Evolutionary conservation across 78 protist genomes (phyloP), one percentile per base, ranked within the genome.

Genomic region (Cavenderia fasciculata): DNA sequence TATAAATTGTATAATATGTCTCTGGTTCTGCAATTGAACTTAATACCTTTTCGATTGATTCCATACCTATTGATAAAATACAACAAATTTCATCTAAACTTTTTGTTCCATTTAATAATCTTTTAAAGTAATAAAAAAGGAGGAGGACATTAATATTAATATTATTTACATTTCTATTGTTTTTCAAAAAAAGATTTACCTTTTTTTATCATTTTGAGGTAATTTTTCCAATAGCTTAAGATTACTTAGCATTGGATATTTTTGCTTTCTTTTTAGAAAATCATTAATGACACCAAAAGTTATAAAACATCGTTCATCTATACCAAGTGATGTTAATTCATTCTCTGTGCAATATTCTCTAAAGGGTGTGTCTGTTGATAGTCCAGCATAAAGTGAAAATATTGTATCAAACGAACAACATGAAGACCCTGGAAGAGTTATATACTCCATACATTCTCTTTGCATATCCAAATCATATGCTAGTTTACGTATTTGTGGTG

Each of bases 11-110:
- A 43, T 59, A 43, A 44, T 54, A 82, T 29, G 49, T 25, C 25
- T 82, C 90, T 0, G 90, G 90, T 7, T 65, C 59, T 12, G 90
- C 90, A 38, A 82, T 82, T n/a, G 49, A 68, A 1, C 0, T 12
- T 54, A 82, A 40, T 10, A 82, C 2, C 40, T 68, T 82, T 31
- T 82, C 90, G 23, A 82, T 78, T 8, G 40, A 31, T 25, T 65
- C 90, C 43, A 82, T 61, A 65, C 90, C 90, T 68, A 82, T 69
- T 25, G 78, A 65, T 54, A 82, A 49, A 12, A 82, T 82, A 82
- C 90, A 82, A 82, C 90, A 82, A 25, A 82, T 82, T 68, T 82
- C 90, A 82, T 82, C 90, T 29, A 41, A 69, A 31, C 74, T 82
- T 43, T 82, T 82, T 14, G 56, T 68, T 25, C 90, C 90, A 82